Percentiles rank a stretch among this genome's conserved stretches.
These are phyloP conservation scores for Fraxinus baroniana DNA, from an alignment of 305 asterid species.

Conservation along the genomic window DNA sequence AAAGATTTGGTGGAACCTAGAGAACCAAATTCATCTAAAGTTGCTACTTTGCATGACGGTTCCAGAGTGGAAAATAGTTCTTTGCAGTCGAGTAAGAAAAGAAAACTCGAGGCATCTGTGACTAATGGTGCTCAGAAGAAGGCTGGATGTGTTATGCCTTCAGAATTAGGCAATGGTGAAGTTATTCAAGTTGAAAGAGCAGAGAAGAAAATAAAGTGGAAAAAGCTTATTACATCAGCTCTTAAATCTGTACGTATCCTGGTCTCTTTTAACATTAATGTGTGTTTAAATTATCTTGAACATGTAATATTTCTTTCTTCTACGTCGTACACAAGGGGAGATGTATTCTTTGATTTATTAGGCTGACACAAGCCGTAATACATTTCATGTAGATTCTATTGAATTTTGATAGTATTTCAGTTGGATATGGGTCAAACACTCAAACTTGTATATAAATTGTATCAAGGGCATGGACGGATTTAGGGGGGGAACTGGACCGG, in stretches of 20 bases:
- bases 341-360: neutral
- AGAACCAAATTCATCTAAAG: slow-evolving; percentile 42
- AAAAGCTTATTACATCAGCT: slow-evolving; percentile 71
- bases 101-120: slow-evolving; percentile 57
- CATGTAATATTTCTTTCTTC: neutral
- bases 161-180: slow-evolving; percentile 48
- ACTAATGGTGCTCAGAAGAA: slow-evolving; percentile 32
- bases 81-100: slow-evolving; percentile 47
- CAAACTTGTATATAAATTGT: neutral
- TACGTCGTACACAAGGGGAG: neutral
- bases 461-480: neutral
- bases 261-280: neutral
- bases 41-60: slow-evolving; percentile 17
- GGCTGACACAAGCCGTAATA: neutral
- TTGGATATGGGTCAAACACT: neutral
- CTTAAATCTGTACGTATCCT: slow-evolving; percentile 64
- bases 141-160: slow-evolving; percentile 27
- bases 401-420: neutral
- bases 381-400: neutral
- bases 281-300: neutral
- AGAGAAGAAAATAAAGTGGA: slow-evolving; percentile 69
- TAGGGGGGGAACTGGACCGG: too few species aligned
- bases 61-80: slow-evolving; percentile 38
- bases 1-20: slow-evolving; percentile 35
- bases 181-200: slow-evolving; percentile 36